Evolutionary conservation across 140 eudicot species (phyloP), one percentile per base, ranked within the genome.

Genomic region (Flaveria floridana): DNA sequence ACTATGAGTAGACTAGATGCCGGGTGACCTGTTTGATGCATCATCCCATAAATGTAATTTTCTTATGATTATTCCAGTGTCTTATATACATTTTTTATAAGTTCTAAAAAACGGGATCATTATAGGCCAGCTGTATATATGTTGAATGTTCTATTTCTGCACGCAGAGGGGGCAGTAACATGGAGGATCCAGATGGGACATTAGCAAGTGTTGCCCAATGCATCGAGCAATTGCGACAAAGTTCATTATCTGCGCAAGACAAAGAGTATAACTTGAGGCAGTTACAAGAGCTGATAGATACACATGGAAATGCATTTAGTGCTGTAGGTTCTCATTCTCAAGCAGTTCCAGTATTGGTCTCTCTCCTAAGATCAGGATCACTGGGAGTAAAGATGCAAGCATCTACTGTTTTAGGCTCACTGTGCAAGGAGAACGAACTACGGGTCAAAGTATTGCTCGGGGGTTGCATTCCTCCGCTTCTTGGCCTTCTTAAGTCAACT

Each of bases 121-220:
- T 47, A 28, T 21, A 14, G n/a, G 34, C 23, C 6, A 20, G 48
- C 64, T 73, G 39, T 62, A 48, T 26, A 41, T 37, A 28, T 42
- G 52, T 44, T 28, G 73, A 64, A 10, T 48, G 20, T 41, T 46
- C 48, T 62, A 21, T 39, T 42, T 61, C 51, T 75, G 23, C 46
- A 13, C 64, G 88, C 95, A 91, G 97, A 81, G 96, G 89, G 61
- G 88, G 89, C 52, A 87, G 86, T 76, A 89, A 78, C 88, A 87
- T 91, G 97, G 97, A 91, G 84, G 97, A 91, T 76, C 94, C 91
- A 21, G 97, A 91, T 71, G 97, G 97, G 69, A 89, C 97, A 73
- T 71, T 91, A 81, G 96, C 96, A 63, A 91, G 90, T 81, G 96
- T 91, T 76, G 97, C 97, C 41, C 97, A 89, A 73, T 91, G 94